Percentiles rank a stretch among this genome's conserved stretches.
phyloP scores from a whole-genome alignment of 2,329 filamentous ascomycete genomes.

The Capronia americana region DNA sequence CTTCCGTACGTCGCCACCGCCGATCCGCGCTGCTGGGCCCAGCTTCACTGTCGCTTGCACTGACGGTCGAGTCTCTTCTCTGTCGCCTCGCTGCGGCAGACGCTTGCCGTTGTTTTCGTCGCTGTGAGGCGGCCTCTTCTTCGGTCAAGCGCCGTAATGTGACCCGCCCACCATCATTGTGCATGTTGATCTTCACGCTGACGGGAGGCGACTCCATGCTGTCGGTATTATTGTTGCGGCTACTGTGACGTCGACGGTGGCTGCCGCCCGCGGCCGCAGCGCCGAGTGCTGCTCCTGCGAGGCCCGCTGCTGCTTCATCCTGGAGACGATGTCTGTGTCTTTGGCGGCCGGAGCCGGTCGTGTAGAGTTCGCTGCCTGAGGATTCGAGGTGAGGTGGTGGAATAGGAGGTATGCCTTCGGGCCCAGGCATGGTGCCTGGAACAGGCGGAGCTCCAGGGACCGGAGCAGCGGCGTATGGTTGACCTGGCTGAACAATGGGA shows the following conservation, averaged over 20 bases:
- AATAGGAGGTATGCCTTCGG: slow-evolving; percentile 47
- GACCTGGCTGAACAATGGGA: slow-evolving; percentile 40
- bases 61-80: slow-evolving; percentile 49
- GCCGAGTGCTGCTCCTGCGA: slow-evolving; percentile 43
- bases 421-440: neutral
- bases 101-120: slow-evolving; percentile 55
- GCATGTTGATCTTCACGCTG: slow-evolving; percentile 69
- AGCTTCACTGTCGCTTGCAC: slow-evolving; percentile 51
- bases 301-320: slow-evolving; percentile 43
- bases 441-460: slow-evolving; percentile 2
- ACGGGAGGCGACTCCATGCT: slow-evolving; percentile 64
- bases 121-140: slow-evolving; percentile 66
- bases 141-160: slow-evolving; percentile 67
- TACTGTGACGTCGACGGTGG: slow-evolving; percentile 44
- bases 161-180: slow-evolving; percentile 67
- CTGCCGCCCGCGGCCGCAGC: slow-evolving; percentile 44
- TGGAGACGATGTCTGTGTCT: slow-evolving; percentile 40
- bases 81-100: slow-evolving; percentile 39
- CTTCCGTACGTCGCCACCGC: slow-evolving; percentile 57
- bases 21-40: slow-evolving; percentile 47
- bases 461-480: slow-evolving; percentile 41
- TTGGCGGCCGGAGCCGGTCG: slow-evolving; percentile 40
- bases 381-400: slow-evolving; percentile 50
- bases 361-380: slow-evolving; percentile 46
- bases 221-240: slow-evolving; percentile 46